Evolutionary conservation across 768 basidiomycete genomes (phyloP), one percentile per base, ranked within the genome.

Genomic region (Naematelia aurantialba): DNA sequence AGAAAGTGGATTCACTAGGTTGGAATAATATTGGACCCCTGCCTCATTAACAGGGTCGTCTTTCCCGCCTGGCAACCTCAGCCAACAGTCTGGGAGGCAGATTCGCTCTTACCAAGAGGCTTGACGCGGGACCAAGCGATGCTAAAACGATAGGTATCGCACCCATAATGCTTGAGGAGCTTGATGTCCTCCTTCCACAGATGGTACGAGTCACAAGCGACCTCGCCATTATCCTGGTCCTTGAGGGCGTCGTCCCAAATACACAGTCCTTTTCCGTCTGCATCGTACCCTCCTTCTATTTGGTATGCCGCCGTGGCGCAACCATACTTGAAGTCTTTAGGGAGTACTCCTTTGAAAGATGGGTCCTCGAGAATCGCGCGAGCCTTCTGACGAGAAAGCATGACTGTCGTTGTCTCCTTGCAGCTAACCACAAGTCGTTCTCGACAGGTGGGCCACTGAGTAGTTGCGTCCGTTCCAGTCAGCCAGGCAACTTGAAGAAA

Each of bases 41-140:
- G 52, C 45, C 11, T 60, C 55, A 42, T 74, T 73, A 29, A 68
- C 47, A 8, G 64, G 46, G n/a, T 68, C 65, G 25, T 58, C 51
- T 14, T 29, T 25, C 12, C 61, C 62, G 0, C 65, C 65, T 67
- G 24, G 39, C 39, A 44, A 11, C 39, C 39, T n/a, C 39, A n/a
- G n/a, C n/a, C 39, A 44, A 11, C 39, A n/a, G n/a, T 44, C 53
- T 1, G 39, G n/a, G n/a, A 34, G n/a, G 22, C 13, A 8, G 48
- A 13, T 13, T 30, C 12, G 5, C 12, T 12, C 58, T 60, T 39
- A 67, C 71, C 71, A 12, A 55, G 45, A 5, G 71, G 66, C 14
- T 60, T 61, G 45, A 73, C 59, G 24, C 71, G 56, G 4, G 69
- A 27, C 71, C 71, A 73, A 21, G 59, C 34, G 48, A 73, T 62